These are phyloP conservation scores for Astraeus odoratus DNA, from an alignment of 768 basidiomycete genomes.

Conservation along the genomic window DNA sequence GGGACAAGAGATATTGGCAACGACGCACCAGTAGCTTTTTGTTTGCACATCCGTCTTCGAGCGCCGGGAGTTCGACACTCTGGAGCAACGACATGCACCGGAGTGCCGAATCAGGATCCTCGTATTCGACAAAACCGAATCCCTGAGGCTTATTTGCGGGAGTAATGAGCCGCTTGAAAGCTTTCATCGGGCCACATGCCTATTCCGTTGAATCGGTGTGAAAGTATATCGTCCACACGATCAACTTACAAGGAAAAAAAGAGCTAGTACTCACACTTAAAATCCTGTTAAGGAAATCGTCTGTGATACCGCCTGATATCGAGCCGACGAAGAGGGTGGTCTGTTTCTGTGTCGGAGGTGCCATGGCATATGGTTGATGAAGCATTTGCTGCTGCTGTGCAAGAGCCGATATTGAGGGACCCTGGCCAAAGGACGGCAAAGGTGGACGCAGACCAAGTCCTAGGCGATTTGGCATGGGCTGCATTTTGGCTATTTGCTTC, in stretches of 20 bases:
- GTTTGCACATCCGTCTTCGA: slow-evolving; percentile 52
- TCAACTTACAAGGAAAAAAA: background rate
- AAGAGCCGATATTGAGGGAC: slow-evolving; percentile 86
- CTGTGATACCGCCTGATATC: slow-evolving; percentile 89
- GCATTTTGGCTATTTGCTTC: slow-evolving; percentile 43
- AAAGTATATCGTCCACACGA: background rate
- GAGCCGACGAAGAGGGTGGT: slow-evolving; percentile 87
- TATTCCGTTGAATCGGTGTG: no score
- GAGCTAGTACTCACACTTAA: slow-evolving; percentile 53
- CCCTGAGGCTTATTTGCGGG: slow-evolving; percentile 92
- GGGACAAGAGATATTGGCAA: background rate
- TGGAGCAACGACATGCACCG: slow-evolving; percentile 65
- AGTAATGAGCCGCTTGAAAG: slow-evolving; percentile 89
- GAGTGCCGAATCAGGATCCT: slow-evolving; percentile 87
- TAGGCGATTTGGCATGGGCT: slow-evolving; percentile 64
- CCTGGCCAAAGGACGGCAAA: slow-evolving; percentile 83
- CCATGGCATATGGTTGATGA: slow-evolving; percentile 51
- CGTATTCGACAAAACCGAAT: slow-evolving; percentile 95
- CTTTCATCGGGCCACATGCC: slow-evolving; percentile 87
- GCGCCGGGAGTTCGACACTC: slow-evolving; percentile 53
- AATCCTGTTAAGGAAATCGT: slow-evolving; percentile 71
- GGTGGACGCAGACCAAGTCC: slow-evolving; percentile 87
- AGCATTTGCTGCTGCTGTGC: slow-evolving; percentile 72
- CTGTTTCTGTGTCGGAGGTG: slow-evolving; percentile 62
- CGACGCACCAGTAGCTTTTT: slow-evolving; percentile 66